These are phyloP conservation scores for Sporisorium graminicola DNA, from an alignment of 1,284 basidiomycete genomes.

Conservation along the genomic window DNA sequence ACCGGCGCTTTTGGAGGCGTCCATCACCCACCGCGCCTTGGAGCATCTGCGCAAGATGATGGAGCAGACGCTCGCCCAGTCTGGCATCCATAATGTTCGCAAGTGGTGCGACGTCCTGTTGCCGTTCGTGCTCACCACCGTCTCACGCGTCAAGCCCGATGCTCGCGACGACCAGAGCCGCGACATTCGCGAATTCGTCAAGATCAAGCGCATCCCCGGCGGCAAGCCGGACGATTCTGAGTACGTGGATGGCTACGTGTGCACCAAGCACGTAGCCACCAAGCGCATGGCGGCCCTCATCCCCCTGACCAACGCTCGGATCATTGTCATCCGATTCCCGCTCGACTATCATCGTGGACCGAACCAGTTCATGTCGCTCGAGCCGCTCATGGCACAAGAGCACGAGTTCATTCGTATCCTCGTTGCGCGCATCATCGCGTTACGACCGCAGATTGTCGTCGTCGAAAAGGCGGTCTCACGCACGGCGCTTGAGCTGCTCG, in stretches of 20 bases:
- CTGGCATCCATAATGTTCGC: constrained; percentile 46
- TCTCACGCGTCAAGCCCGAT: constrained; percentile 66
- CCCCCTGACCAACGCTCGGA: constrained; percentile 81
- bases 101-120: constrained; percentile 63
- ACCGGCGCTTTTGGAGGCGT: constrained; percentile 43
- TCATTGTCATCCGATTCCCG: constrained; percentile 96
- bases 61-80: constrained; percentile 57
- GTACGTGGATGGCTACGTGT: constrained; percentile 96
- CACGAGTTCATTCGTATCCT: constrained; percentile 92
- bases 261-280: constrained; percentile 97
- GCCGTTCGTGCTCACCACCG: constrained; percentile 59
- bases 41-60: constrained; percentile 62
- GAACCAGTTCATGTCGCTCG: constrained; percentile 92
- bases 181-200: constrained; percentile 94
- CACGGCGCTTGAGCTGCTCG: constrained; percentile 89
- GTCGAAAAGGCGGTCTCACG: constrained; percentile 93
- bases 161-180: constrained; percentile 79
- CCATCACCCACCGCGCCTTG: constrained; percentile 44
- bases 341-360: constrained; percentile 91
- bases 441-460: constrained; percentile 91
- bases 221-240: constrained; percentile 91
- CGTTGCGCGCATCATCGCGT: constrained; percentile 86
- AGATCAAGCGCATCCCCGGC: constrained; percentile 98
- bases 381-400: constrained; percentile 92
- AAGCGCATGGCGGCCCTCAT: constrained; percentile 76